A percentile compares a stretch with the other conserved stretches of the same genome.
These are phyloP conservation scores for Lepiota venenata DNA, from an alignment of 768 basidiomycete species.

Conservation along the genomic window DNA sequence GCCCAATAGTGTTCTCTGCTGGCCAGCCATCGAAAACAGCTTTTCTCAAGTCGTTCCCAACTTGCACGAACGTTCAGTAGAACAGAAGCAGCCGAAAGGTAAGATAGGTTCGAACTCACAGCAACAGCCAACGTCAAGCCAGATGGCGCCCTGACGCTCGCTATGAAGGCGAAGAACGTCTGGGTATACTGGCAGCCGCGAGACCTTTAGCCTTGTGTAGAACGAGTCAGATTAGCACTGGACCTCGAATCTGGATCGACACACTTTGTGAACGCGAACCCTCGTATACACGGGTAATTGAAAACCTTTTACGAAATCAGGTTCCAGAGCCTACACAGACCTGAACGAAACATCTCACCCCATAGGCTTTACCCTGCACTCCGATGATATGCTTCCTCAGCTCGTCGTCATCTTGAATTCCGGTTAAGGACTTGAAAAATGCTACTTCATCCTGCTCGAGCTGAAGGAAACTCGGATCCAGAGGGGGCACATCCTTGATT, in stretches of 20 bases:
- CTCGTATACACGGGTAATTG: slow-evolving; percentile 35
- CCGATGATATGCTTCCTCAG: slow-evolving; percentile 37
- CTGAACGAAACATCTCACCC: background rate
- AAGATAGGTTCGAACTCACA: slow-evolving; percentile 24
- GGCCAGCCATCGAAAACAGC: slow-evolving; percentile 39
- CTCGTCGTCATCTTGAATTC: slow-evolving; percentile 31
- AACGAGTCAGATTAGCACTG: background rate
- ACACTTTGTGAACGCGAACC: slow-evolving; percentile 32
- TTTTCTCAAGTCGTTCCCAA: slow-evolving; percentile 38
- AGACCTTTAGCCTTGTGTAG: slow-evolving; percentile 27
- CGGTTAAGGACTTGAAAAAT: slow-evolving; percentile 34
- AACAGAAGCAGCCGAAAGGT: background rate
- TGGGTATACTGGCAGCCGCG: slow-evolving; percentile 29
- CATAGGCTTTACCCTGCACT: slow-evolving; percentile 34
- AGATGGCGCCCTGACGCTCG: slow-evolving; percentile 25
- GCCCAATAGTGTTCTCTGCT: slow-evolving; percentile 29
- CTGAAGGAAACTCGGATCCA: slow-evolving; percentile 9
- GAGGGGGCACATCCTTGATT: background rate
- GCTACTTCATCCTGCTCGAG: slow-evolving; percentile 20
- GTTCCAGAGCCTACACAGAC: slow-evolving; percentile 14
- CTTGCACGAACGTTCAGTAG: slow-evolving; percentile 17
- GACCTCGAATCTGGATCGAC: background rate
- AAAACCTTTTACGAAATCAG: slow-evolving; percentile 23
- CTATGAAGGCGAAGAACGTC: slow-evolving; percentile 25
- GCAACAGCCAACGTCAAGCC: slow-evolving; percentile 44